Percentiles rank a stretch among this genome's conserved stretches.
Evolutionary conservation across 108 stramenopile genomes (phyloP).

Genomic region (Conticribra weissflogii): DNA sequence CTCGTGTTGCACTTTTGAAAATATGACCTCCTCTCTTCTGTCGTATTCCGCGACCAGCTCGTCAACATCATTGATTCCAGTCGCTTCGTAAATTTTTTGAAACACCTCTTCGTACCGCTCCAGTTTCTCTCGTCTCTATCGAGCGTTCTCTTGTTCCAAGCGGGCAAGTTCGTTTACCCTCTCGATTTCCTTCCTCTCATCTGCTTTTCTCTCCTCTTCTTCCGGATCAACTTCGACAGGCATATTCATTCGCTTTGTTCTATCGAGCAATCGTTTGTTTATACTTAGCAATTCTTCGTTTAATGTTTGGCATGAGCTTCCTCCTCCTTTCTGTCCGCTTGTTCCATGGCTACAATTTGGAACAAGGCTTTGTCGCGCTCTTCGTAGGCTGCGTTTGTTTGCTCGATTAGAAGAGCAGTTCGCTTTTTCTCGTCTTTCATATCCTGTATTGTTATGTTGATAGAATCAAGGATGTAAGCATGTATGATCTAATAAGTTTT

Average conservation of each 20-base stretch:
- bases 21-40: conserved; percentile 81
- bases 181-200: conserved; percentile 32
- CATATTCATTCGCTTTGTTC: conserved; percentile 28
- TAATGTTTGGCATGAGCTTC: conserved; percentile 79
- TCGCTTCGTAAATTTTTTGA: conserved; percentile 70
- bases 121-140: conserved; percentile 54
- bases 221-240: conserved; percentile 25
- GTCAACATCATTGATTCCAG: conserved; percentile 67
- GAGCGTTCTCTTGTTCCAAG: conserved; percentile 40
- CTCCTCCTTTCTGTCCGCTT: conserved; percentile 77
- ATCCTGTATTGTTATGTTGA: conserved; percentile 36
- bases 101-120: conserved; percentile 89
- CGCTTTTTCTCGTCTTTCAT: conserved; percentile 77
- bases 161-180: conserved; percentile 38
- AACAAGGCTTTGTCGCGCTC: conserved; percentile 85
- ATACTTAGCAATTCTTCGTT: conserved; percentile 43
- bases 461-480: background rate
- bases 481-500: background rate
- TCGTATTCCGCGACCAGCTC: conserved; percentile 69
- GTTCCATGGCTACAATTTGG: conserved; percentile 85
- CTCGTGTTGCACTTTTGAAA: conserved; percentile 70
- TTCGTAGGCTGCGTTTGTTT: conserved; percentile 84
- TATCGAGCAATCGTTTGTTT: conserved; percentile 34
- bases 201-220: conserved; percentile 42
- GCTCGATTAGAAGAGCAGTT: conserved; percentile 89